Conservation (phyloP, 2,329 filamentous ascomycete species). For the Xylaria sp. region DNA sequence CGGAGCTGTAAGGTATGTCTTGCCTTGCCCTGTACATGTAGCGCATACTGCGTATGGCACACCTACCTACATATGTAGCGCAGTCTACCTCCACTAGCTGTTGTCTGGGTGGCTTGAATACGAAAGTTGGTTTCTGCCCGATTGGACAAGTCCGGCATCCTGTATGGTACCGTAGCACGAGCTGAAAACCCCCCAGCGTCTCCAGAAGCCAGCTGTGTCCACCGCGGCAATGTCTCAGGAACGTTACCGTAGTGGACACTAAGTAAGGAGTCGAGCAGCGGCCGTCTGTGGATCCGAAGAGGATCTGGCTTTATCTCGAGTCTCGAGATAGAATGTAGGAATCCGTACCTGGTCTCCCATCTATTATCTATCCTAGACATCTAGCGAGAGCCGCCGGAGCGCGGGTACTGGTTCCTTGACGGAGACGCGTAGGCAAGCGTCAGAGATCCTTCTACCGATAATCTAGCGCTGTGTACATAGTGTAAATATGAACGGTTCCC, state of each 20-base stretch:
- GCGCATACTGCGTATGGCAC: neutral
- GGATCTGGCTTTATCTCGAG: neutral
- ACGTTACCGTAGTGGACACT: neutral
- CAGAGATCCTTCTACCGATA: neutral
- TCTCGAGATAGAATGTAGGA: neutral
- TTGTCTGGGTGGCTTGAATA: neutral
- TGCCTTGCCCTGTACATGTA: neutral
- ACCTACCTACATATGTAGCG: neutral
- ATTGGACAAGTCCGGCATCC: slow-evolving; percentile 6
- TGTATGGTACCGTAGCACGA: slow-evolving; percentile 24
- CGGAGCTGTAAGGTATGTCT: slow-evolving; percentile 18
- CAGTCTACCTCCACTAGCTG: neutral
- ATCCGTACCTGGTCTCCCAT: neutral
- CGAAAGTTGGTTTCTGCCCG: slow-evolving; percentile 13
- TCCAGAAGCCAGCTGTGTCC: slow-evolving; percentile 17
- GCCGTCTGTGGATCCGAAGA: neutral
- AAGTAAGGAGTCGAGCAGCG: neutral
- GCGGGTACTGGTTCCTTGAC: neutral
- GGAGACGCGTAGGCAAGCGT: neutral
- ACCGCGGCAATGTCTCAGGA: slow-evolving; percentile 16
- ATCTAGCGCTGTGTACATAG: neutral
- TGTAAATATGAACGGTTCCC: too few relatives aligned
- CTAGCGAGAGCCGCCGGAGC: neutral
- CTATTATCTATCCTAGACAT: neutral
- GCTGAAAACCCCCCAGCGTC: slow-evolving; percentile 28